Evolutionary conservation across 2,329 filamentous ascomycete species (phyloP).

Genomic region (Diplodia intermedia): DNA sequence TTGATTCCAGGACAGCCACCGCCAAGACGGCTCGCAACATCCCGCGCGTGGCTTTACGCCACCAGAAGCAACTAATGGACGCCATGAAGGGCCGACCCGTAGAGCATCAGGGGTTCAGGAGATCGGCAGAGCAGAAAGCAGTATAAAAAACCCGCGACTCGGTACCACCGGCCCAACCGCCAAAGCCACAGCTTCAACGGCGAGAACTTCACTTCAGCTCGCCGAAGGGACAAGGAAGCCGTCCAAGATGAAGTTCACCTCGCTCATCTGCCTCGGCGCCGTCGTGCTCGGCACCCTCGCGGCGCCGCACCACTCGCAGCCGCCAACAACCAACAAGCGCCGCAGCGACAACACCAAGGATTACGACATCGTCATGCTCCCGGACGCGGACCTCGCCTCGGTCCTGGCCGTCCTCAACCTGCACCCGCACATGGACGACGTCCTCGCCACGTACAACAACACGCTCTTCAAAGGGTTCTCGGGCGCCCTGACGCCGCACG

Average conservation of each 20-base stretch:
- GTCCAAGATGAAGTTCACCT: constrained; percentile 13
- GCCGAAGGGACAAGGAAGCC: background rate
- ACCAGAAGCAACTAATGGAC: background rate
- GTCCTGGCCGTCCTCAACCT: constrained; percentile 10
- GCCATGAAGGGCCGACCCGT: background rate
- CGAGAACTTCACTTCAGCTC: background rate
- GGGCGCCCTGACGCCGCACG: background rate
- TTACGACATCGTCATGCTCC: constrained; percentile 23
- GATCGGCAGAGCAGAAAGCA: background rate
- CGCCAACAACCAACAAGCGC: background rate
- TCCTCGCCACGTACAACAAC: constrained; percentile 25
- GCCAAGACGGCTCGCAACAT: background rate
- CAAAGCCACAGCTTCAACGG: background rate
- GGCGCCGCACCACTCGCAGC: background rate
- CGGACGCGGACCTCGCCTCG: background rate
- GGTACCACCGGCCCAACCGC: background rate
- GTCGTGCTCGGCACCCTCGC: constrained; percentile 14
- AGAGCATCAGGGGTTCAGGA: constrained; percentile 11
- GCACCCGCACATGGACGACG: background rate
- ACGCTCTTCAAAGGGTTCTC: constrained; percentile 25
- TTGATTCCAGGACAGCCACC: background rate
- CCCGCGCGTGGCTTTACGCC: background rate
- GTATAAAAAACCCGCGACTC: background rate
- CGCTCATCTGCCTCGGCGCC: background rate
- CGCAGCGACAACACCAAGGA: constrained; percentile 8